phyloP scores from a whole-genome alignment of 805 yeast species.

The Candida pseudoglaebosa region DNA sequence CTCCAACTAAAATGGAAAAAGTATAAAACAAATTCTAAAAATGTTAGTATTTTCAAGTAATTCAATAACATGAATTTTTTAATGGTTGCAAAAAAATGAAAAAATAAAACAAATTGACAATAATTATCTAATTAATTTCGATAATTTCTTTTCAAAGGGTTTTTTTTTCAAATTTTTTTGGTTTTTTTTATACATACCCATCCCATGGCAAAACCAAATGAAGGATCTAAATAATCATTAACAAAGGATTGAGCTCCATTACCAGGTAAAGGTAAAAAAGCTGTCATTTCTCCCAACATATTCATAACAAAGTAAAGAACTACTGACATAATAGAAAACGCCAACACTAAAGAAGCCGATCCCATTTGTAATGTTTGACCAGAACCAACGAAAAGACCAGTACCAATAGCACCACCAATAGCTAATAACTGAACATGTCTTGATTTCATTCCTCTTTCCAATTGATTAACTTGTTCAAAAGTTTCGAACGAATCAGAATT shows the following conservation, averaged over 20 bases:
- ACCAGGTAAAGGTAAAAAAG: constrained; percentile 32
- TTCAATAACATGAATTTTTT: too few relatives aligned
- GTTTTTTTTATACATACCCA: not conserved
- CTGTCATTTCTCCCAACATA: constrained; percentile 30
- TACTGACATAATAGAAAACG: constrained; percentile 19
- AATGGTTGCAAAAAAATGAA: too few relatives aligned
- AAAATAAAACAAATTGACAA: too few relatives aligned
- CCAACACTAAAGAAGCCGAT: constrained; percentile 56
- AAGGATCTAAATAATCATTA: constrained; percentile 22
- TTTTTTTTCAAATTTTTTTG: not conserved
- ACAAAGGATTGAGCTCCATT: constrained; percentile 30
- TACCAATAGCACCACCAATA: constrained; percentile 82
- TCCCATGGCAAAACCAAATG: constrained; percentile 32
- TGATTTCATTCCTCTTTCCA: constrained; percentile 36
- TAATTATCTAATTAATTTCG: too few relatives aligned
- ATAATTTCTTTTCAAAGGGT: too few relatives aligned
- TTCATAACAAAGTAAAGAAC: constrained; percentile 29
- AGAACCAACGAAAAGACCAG: constrained; percentile 66
- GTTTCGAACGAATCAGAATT: constrained; percentile 13
- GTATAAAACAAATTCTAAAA: constrained; percentile 32
- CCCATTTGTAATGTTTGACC: constrained; percentile 58
- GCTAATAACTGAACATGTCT: constrained; percentile 72
- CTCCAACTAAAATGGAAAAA: constrained; percentile 28
- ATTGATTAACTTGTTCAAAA: constrained; percentile 18
- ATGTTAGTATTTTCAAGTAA: too few relatives aligned